Evolutionary conservation across 2,329 filamentous ascomycete species (phyloP).

Genomic region (Colletotrichum sp.): DNA sequence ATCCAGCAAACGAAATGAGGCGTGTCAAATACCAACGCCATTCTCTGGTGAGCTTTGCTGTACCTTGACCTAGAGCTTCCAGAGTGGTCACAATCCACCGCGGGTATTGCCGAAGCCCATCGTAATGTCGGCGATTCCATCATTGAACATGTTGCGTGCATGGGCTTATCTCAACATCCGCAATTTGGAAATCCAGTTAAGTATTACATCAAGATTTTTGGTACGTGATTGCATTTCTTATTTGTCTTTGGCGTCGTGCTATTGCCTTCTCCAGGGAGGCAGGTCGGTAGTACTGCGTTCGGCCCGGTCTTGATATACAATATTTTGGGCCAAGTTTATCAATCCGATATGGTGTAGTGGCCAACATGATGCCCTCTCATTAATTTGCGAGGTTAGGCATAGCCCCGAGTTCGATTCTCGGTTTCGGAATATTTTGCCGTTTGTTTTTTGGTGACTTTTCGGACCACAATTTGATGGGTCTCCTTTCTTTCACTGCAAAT

Average conservation of each 20-base stretch:
- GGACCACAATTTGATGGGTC: not conserved
- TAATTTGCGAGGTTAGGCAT: not conserved
- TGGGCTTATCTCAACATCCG: not conserved
- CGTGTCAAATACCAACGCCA: not conserved
- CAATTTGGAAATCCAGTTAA: not conserved
- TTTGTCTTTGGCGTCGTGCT: not conserved
- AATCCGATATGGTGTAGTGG: conserved; percentile 19
- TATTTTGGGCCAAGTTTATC: fast-evolving
- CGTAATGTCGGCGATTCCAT: not conserved
- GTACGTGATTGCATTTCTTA: not conserved
- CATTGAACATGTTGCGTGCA: not conserved
- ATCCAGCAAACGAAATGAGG: not conserved
- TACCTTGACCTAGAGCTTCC: not conserved
- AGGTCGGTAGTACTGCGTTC: fast-evolving
- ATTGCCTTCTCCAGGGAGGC: not conserved
- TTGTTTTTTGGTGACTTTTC: not conserved
- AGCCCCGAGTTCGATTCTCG: conserved; percentile 22
- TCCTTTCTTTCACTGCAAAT: not conserved
- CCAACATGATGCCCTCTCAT: conserved; percentile 18
- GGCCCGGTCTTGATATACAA: fast-evolving
- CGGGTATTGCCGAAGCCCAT: not conserved
- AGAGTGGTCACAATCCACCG: not conserved
- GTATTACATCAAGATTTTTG: not conserved
- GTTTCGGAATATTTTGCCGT: conserved; percentile 3
- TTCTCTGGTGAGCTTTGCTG: not conserved